A percentile compares a stretch with the other conserved stretches of the same genome.
Conservation (phyloP, 2,329 filamentous ascomycete species). For the Cytospora schulzeri region DNA sequence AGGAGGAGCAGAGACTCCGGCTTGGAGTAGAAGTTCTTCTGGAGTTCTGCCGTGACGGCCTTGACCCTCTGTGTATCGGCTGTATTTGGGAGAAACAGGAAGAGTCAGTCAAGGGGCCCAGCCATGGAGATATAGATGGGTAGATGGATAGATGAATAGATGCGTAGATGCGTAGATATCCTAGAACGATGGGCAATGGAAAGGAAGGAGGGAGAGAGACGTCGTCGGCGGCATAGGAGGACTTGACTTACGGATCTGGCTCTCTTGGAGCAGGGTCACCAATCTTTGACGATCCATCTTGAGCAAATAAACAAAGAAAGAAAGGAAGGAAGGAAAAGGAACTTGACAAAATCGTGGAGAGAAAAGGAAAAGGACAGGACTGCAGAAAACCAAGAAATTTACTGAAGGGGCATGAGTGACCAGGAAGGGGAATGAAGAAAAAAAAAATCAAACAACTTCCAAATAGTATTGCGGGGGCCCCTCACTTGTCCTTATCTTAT, state of each 20-base stretch:
- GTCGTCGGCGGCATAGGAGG: slow-evolving; percentile 12
- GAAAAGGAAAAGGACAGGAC: slow-evolving; percentile 20
- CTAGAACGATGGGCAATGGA: too few species aligned
- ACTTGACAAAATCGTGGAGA: slow-evolving; percentile 27
- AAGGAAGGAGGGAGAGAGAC: slow-evolving; percentile 26
- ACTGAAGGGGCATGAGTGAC: not conserved
- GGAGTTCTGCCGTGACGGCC: slow-evolving; percentile 83
- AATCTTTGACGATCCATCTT: slow-evolving; percentile 82
- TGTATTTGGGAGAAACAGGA: slow-evolving; percentile 41
- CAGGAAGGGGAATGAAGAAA: slow-evolving; percentile 4
- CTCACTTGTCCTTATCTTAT: not conserved
- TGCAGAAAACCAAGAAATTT: slow-evolving; percentile 8
- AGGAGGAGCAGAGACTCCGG: slow-evolving; percentile 83
- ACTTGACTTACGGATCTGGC: slow-evolving; percentile 75
- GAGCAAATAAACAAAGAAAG: slow-evolving; percentile 31
- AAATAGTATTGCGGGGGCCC: not conserved
- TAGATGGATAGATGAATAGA: slow-evolving; percentile 23
- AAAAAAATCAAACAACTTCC: not conserved
- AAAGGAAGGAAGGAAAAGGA: slow-evolving; percentile 23
- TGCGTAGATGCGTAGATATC: too few species aligned
- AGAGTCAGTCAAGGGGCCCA: slow-evolving; percentile 39
- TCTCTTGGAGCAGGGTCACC: slow-evolving; percentile 81
- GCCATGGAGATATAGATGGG: not conserved
- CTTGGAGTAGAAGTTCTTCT: slow-evolving; percentile 90
- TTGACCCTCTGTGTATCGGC: slow-evolving; percentile 90